Evolutionary conservation across 805 yeast species (phyloP).

Genomic region (Candida vartiovaarae): DNA sequence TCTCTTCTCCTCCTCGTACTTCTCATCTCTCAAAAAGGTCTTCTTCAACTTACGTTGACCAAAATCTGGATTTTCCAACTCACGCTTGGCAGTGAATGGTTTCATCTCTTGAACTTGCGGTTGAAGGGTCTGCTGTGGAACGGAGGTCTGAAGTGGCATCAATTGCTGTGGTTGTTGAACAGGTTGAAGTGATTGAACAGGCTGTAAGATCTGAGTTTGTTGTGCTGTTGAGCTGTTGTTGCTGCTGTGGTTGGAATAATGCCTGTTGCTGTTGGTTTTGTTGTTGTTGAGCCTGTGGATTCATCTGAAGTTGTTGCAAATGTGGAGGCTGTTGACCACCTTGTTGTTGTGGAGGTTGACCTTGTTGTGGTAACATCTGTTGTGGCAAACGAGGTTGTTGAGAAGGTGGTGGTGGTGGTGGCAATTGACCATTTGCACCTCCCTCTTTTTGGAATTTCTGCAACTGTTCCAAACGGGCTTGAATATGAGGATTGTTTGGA

Average conservation of each 20-base stretch:
- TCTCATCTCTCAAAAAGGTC: not conserved
- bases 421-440: conserved; percentile 43
- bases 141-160: conserved; percentile 10
- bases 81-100: conserved; percentile 10
- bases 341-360: conserved; percentile 14
- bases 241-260: not conserved
- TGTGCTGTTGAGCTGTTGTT: conserved; percentile 1
- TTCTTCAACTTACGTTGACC: conserved; percentile 8
- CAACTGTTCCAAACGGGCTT: conserved; percentile 84
- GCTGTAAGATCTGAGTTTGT: not conserved
- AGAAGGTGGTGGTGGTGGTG: conserved; percentile 58
- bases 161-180: conserved; percentile 2
- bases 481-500: conserved; percentile 90
- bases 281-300: conserved; percentile 25
- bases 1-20: conserved; percentile 4
- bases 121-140: conserved; percentile 1
- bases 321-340: conserved; percentile 20
- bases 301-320: conserved; percentile 16
- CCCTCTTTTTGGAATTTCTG: conserved; percentile 66
- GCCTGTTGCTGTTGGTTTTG: conserved; percentile 10
- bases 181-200: conserved; percentile 9
- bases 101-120: conserved; percentile 2
- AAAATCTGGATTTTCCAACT: conserved; percentile 9
- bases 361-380: conserved; percentile 46
- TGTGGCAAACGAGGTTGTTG: conserved; percentile 53